Evolutionary conservation across 768 basidiomycete species (phyloP).

Genomic region (Suillus luteus): DNA sequence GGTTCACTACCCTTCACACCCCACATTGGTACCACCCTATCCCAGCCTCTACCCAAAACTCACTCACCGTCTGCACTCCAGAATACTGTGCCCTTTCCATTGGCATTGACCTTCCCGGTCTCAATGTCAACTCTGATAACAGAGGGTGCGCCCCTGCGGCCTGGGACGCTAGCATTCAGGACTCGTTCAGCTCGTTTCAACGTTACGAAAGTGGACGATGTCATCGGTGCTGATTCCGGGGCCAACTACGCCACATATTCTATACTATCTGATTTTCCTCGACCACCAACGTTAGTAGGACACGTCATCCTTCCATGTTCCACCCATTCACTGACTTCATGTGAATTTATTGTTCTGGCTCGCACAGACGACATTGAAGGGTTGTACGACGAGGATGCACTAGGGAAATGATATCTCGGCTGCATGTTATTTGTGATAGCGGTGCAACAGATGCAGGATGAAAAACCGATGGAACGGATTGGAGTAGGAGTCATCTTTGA

Average conservation of each 20-base stretch:
- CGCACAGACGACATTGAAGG: conserved; percentile 10
- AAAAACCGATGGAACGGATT: conserved; percentile 21
- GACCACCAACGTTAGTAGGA: conserved; percentile 11
- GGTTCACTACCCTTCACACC: too few species aligned
- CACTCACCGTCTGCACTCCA: too few species aligned
- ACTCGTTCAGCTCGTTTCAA: conserved; percentile 19
- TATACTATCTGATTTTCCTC: conserved; percentile 10
- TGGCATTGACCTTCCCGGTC: too few species aligned
- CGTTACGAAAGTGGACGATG: conserved; percentile 10
- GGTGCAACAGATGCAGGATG: conserved; percentile 11
- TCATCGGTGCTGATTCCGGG: background rate
- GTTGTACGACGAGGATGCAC: conserved; percentile 17
- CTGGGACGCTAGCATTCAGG: conserved; percentile 29
- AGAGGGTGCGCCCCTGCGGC: conserved; percentile 8
- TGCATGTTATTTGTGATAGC: conserved; percentile 26
- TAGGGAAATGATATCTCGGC: conserved; percentile 18
- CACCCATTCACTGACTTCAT: conserved; percentile 11
- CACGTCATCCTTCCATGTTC: conserved; percentile 21
- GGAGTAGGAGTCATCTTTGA: conserved; percentile 25
- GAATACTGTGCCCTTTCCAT: too few species aligned
- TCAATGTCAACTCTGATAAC: conserved; percentile 4
- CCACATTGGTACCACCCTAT: too few species aligned
- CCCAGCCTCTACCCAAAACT: too few species aligned
- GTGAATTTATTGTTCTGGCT: conserved; percentile 27
- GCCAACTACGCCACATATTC: conserved; percentile 16